phyloP scores from a whole-genome alignment of 805 yeast species.

The Priceomyces carsonii region DNA sequence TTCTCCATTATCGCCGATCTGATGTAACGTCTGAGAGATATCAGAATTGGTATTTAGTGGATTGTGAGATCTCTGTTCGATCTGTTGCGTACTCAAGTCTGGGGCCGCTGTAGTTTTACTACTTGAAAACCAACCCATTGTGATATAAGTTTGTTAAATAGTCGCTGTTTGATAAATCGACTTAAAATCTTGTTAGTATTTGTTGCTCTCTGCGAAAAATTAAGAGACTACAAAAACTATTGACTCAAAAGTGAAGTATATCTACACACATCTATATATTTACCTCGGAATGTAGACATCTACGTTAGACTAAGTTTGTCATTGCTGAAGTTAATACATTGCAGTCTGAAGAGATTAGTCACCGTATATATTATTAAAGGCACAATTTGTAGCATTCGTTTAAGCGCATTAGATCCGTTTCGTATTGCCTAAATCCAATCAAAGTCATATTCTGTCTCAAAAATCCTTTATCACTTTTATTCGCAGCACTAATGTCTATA shows the following conservation, averaged over 20 bases:
- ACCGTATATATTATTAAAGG: too few relatives aligned
- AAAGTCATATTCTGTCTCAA: slow-evolving; percentile 7
- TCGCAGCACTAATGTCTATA: background rate
- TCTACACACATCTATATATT: too few relatives aligned
- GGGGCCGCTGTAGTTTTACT: slow-evolving; percentile 6
- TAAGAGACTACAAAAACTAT: too few relatives aligned
- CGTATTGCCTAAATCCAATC: slow-evolving; percentile 26
- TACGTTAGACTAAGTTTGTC: too few relatives aligned
- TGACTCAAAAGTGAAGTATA: too few relatives aligned
- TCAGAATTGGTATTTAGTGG: slow-evolving; percentile 22
- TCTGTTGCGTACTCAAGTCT: slow-evolving; percentile 13
- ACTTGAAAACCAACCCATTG: slow-evolving; percentile 19
- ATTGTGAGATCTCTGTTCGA: slow-evolving; percentile 29
- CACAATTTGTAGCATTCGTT: slow-evolving; percentile 29
- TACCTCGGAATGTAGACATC: too few relatives aligned
- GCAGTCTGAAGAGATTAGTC: too few relatives aligned
- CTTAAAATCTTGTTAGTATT: too few relatives aligned
- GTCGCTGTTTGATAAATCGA: too few relatives aligned
- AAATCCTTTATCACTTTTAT: slow-evolving; percentile 2
- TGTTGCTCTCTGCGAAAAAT: too few relatives aligned
- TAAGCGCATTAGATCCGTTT: slow-evolving; percentile 25
- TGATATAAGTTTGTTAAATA: too few relatives aligned
- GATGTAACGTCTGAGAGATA: slow-evolving; percentile 28
- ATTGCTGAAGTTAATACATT: too few relatives aligned
- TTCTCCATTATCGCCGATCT: slow-evolving; percentile 18